Evolutionary conservation across 2,329 filamentous ascomycete genomes (phyloP).

Genomic region (Trichoderma citrinoviride): DNA sequence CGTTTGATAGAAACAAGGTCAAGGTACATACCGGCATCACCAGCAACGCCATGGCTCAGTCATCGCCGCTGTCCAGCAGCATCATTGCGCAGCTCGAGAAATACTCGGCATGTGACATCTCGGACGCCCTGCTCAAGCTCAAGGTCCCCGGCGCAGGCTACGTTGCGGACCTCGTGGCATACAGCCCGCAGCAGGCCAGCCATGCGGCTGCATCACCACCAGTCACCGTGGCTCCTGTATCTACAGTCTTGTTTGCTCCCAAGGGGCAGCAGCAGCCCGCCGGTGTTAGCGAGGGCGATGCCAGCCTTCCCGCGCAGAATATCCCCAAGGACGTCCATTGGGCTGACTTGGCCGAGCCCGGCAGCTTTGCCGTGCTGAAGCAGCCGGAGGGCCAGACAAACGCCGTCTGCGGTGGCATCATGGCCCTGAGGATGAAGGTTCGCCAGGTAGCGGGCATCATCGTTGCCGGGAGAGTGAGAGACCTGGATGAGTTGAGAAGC

Average conservation of each 20-base stretch:
- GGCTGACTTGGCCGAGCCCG: constrained; percentile 60
- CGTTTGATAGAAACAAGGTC: background rate
- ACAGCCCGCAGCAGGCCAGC: constrained; percentile 31
- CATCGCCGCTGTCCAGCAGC: constrained; percentile 21
- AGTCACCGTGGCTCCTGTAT: constrained; percentile 52
- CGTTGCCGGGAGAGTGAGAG: constrained; percentile 66
- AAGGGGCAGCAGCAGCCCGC: constrained; percentile 43
- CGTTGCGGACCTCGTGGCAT: constrained; percentile 54
- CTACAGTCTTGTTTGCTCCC: constrained; percentile 61
- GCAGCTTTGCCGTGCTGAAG: constrained; percentile 63
- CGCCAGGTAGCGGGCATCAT: constrained; percentile 60
- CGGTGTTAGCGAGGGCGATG: background rate
- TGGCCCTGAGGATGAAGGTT: constrained; percentile 66
- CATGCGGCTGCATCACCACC: constrained; percentile 27
- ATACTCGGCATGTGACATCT: constrained; percentile 58
- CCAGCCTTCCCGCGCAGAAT: constrained; percentile 37
- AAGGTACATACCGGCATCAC: background rate
- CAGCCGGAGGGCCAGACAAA: constrained; percentile 65
- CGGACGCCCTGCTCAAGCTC: constrained; percentile 70
- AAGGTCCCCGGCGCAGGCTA: constrained; percentile 65
- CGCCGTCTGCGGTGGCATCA: constrained; percentile 73
- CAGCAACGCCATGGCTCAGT: constrained; percentile 6
- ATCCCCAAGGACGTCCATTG: constrained; percentile 63
- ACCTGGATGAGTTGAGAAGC: constrained; percentile 58
- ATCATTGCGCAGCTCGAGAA: constrained; percentile 33